phyloP scores from a whole-genome alignment of 306 rosid species.

The Morella rubra region DNA sequence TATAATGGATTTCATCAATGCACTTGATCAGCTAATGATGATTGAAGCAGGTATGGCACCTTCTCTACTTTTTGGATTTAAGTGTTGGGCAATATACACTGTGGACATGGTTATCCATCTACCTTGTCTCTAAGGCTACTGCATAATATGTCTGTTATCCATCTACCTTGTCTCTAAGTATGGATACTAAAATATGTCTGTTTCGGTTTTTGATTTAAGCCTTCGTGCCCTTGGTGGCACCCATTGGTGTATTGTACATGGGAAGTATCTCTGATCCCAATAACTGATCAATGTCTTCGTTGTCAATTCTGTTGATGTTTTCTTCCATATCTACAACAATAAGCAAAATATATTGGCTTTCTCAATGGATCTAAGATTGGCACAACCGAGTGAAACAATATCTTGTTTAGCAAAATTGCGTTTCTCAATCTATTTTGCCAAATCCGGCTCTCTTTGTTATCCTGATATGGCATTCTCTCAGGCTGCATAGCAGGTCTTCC shows the following conservation, averaged over 20 bases:
- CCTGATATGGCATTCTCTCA: conserved; percentile 22
- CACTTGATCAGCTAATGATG: conserved; percentile 50
- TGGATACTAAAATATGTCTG: not conserved
- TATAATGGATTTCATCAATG: conserved; percentile 58
- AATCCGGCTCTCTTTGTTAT: not conserved
- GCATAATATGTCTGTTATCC: not conserved
- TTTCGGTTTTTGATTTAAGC: not conserved
- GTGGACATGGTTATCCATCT: not conserved
- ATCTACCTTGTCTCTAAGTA: not conserved
- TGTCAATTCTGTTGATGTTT: conserved; percentile 17
- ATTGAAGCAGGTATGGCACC: conserved; percentile 50
- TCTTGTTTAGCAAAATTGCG: not conserved
- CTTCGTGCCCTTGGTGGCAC: not conserved
- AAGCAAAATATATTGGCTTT: conserved; percentile 4
- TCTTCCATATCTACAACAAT: not conserved
- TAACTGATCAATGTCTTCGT: not conserved
- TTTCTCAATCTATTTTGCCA: not conserved
- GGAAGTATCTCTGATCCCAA: too few relatives aligned
- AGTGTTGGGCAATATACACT: not conserved
- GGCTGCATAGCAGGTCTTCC: conserved; percentile 41
- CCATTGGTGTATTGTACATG: not conserved
- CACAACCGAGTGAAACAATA: not conserved
- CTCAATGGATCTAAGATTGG: not conserved
- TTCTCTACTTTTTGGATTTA: conserved; percentile 16
- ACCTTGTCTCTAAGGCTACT: not conserved